Percentiles rank a stretch among this genome's conserved stretches.
These are phyloP conservation scores for Zymoseptoria tritici DNA, from an alignment of 2,329 filamentous ascomycete species.

Conservation along the genomic window DNA sequence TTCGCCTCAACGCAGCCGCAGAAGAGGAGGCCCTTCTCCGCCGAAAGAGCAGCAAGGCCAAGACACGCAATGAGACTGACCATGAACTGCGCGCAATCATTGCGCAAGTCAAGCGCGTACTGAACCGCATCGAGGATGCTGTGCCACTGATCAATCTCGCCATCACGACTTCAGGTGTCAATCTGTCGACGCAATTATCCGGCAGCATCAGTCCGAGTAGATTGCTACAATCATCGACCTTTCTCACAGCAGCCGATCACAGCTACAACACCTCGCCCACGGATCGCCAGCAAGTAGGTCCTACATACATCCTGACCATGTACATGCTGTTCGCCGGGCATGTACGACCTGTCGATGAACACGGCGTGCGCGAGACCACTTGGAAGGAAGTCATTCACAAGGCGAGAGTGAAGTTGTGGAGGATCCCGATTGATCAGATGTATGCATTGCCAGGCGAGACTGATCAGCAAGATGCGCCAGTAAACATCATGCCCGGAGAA, in stretches of 20 bases:
- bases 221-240: slow-evolving; percentile 83
- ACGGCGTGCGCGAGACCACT: slow-evolving; percentile 58
- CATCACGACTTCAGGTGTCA: slow-evolving; percentile 88
- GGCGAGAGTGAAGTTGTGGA: slow-evolving; percentile 69
- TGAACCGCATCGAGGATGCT: slow-evolving; percentile 77
- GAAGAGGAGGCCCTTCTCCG: slow-evolving; percentile 51
- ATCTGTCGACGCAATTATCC: slow-evolving; percentile 69
- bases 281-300: slow-evolving; percentile 71
- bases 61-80: slow-evolving; percentile 50
- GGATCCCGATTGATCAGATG: slow-evolving; percentile 54
- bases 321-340: slow-evolving; percentile 95
- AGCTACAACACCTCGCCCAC: slow-evolving; percentile 63
- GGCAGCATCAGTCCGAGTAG: slow-evolving; percentile 82
- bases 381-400: slow-evolving; percentile 99
- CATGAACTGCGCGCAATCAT: slow-evolving; percentile 63
- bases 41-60: slow-evolving; percentile 38
- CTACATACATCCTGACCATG: slow-evolving; percentile 74
- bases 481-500: slow-evolving; percentile 24
- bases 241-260: slow-evolving; percentile 78
- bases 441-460: slow-evolving; percentile 37
- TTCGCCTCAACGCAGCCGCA: slow-evolving; percentile 64
- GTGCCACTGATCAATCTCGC: slow-evolving; percentile 88
- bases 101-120: slow-evolving; percentile 63
- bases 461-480: slow-evolving; percentile 23
- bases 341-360: slow-evolving; percentile 49